A percentile compares a stretch with the other conserved stretches of the same genome.
phyloP scores from a whole-genome alignment of 164 flowering plant genomes.

The Magnolia officinalis region DNA sequence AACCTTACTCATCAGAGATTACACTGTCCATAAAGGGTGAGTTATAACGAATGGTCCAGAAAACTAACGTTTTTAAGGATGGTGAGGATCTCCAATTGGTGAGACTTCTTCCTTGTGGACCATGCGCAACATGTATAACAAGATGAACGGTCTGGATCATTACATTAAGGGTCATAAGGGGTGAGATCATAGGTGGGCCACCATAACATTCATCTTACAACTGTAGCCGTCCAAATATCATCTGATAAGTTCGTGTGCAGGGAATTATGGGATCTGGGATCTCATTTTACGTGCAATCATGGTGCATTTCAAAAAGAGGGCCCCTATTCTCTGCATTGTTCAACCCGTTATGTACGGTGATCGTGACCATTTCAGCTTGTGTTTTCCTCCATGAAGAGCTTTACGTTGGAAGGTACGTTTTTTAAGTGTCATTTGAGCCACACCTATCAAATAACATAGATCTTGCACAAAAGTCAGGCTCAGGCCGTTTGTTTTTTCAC shows the following conservation, averaged over 20 bases:
- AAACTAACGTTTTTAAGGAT: too few species aligned
- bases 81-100: background rate
- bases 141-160: background rate
- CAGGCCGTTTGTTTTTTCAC: too few species aligned
- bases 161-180: background rate
- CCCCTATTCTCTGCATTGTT: constrained; percentile 65
- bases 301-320: constrained; percentile 30
- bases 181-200: background rate
- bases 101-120: background rate
- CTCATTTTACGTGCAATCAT: background rate
- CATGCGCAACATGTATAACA: background rate
- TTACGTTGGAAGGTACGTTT: constrained; percentile 17
- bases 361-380: constrained; percentile 45
- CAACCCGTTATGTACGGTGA: constrained; percentile 52
- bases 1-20: too few species aligned
- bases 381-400: constrained; percentile 42
- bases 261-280: constrained; percentile 5
- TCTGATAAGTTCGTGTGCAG: constrained; percentile 2
- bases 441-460: too few species aligned
- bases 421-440: background rate
- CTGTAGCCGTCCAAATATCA: background rate
- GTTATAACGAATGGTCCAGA: too few species aligned
- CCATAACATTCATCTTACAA: background rate
- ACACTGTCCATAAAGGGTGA: too few species aligned
- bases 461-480: too few species aligned